Evolutionary conservation across 164 flowering plant species (phyloP), one percentile per base, ranked within the genome.

Genomic region (Kalanchoe fedtschenkoi): DNA sequence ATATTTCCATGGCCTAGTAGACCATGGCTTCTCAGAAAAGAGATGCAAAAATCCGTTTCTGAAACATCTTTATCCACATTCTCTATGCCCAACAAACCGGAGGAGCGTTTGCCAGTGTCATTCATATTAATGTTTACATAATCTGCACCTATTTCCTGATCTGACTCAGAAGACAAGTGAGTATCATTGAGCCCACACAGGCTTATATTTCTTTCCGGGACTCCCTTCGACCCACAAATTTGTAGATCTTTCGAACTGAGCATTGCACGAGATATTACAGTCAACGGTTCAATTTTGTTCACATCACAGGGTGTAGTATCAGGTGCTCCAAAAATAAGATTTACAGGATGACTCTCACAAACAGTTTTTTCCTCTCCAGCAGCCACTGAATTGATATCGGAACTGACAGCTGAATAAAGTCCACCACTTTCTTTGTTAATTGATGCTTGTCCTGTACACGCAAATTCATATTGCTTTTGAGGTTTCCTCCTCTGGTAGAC

Each of bases 111-210:
- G 35, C 78, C 84, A 67, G 69, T 39, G 17, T 80, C 88, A 69
- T 78, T 86, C 44, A 51, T 59, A 63, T 75, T 85, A 58, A 47
- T 66, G 69, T 74, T 82, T 67, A 37, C 32, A 56, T 81, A 74
- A 70, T 67, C 64, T 39, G 72, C 67, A 71, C 69, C 77, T 65
- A 65, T 73, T 51, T 83, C 83, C 64, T 79, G 29, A 69, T 79
- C 71, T 16, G 86, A 80, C 69, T 80, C 85, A 43, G 93, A 80
- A 37, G 96, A 84, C 41, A 95, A 88, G 62, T 85, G 81, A 60
- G 86, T 81, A 57, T 83, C 93, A 74, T 79, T 81, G 62, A 67
- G 64, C 70, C 77, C 72, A 62, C 66, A 70, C 55, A 65, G 70
- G 34, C 72, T 82, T 14, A 66, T 30, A 59, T 41, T 59, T 58